Evolutionary conservation across 2,329 filamentous ascomycete species (phyloP), one percentile per base, ranked within the genome.

Genomic region (Fusarium chuoi): DNA sequence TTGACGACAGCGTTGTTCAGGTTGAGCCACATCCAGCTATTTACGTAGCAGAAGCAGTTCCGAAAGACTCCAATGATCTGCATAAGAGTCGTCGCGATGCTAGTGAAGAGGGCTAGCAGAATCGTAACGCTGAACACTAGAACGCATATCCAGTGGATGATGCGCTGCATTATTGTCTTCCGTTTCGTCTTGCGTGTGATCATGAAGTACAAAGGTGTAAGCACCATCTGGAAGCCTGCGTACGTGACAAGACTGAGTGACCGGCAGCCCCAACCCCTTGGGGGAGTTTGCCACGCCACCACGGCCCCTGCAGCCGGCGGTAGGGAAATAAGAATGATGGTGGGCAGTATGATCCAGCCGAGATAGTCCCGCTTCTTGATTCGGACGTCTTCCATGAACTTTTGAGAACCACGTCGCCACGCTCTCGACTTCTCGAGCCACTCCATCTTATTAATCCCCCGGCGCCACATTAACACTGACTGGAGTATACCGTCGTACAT

Each of bases 151-250:
- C 28, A 49, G 11, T 33, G 28, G 22, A 15, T 33, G 7, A 24
- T 1, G 3, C 22, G 28, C 5, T 33, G 28, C 2, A 33, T 1
- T 3, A 2, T 13, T 9, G 46, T 24, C 46, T 13, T 49, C 5
- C 3, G 46, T 7, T 18, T 3, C 7, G 5, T 18, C 22, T 13
- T 10, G 1, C 22, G 7, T 8, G 11, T 10, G 5, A 33, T 14
- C 3, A 49, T 2, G 11, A 49, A 49, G 46, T 49, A 49, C 1
- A 33, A 28, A 22, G 28, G 46, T 9, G 46, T 49, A 3, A 49
- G 22, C 3, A 24, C 46, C 28, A 49, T 49, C 46, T 49, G 46
- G 28, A 49, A 49, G 3, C 46, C 28, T 4, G 46, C 46, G 18
- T 49, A 49, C 2, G 46, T 49, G 28, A 49, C 46, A 33, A 49